Percentiles rank a stretch among this genome's conserved stretches.
Evolutionary conservation across 106 monocot species (phyloP).

Genomic region (Platanthera zijinensis): DNA sequence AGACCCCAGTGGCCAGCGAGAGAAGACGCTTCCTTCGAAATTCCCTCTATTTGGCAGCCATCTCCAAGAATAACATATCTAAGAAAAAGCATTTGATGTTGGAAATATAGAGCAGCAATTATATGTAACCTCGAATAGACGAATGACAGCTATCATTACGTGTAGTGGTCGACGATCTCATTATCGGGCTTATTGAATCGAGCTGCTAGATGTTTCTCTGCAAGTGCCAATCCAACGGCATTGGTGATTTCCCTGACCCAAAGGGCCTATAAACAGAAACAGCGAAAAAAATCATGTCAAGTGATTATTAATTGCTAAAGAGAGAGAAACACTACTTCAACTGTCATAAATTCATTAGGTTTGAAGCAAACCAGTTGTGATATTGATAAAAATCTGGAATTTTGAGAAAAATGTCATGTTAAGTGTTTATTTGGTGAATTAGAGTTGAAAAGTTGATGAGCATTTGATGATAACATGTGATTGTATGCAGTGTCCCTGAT

Average conservation of each 20-base stretch:
- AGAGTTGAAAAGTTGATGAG: no score
- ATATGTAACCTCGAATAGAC: not conserved
- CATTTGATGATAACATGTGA: no score
- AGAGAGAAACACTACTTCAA: not conserved
- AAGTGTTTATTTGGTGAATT: no score
- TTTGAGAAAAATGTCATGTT: no score
- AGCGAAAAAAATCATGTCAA: not conserved
- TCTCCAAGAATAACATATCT: constrained; percentile 66
- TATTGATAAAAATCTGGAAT: no score
- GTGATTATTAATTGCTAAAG: not conserved
- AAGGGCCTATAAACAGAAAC: constrained; percentile 30
- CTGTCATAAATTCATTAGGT: not conserved
- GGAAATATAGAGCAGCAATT: not conserved
- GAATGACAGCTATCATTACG: constrained; percentile 23
- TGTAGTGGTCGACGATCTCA: constrained; percentile 73
- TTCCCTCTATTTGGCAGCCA: constrained; percentile 71
- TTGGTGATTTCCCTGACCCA: constrained; percentile 72
- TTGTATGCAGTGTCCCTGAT: no score
- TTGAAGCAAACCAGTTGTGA: constrained; percentile 76
- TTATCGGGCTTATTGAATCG: constrained; percentile 75
- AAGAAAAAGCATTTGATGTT: not conserved
- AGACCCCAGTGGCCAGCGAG: constrained; percentile 94
- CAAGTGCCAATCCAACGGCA: constrained; percentile 69
- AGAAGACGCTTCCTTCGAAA: constrained; percentile 79
- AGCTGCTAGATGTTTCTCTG: constrained; percentile 59